A percentile compares a stretch with the other conserved stretches of the same genome.
phyloP scores from a whole-genome alignment of 2,329 filamentous ascomycete species.

The Ramularia endophylla region DNA sequence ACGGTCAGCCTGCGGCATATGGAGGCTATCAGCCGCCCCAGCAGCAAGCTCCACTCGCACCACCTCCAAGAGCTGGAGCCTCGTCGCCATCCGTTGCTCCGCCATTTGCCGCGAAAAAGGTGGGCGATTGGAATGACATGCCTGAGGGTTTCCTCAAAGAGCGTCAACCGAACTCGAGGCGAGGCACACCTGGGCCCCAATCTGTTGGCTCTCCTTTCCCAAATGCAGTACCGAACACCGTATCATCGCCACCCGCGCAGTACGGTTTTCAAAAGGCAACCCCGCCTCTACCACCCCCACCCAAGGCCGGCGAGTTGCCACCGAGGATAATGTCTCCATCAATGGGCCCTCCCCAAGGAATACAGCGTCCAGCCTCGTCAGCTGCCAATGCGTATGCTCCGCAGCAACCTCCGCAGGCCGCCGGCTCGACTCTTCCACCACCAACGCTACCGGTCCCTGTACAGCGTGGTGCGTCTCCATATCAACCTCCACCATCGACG shows the following conservation, averaged over 20 bases:
- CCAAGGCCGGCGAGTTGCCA: constrained; percentile 67
- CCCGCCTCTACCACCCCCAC: constrained; percentile 73
- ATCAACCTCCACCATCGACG: constrained; percentile 67
- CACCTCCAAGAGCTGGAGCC: constrained; percentile 60
- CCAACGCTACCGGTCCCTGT: constrained; percentile 53
- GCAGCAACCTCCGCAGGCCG: constrained; percentile 41
- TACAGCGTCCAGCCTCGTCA: constrained; percentile 45
- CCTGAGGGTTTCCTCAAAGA: constrained; percentile 71
- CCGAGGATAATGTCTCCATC: constrained; percentile 67
- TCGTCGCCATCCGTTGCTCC: constrained; percentile 61
- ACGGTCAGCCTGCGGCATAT: constrained; percentile 33
- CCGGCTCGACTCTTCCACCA: constrained; percentile 39
- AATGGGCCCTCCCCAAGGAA: constrained; percentile 43
- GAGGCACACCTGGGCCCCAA: constrained; percentile 63
- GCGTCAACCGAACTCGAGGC: constrained; percentile 55
- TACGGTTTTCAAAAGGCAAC: constrained; percentile 57
- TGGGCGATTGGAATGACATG: constrained; percentile 89
- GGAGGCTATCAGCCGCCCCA: constrained; percentile 41
- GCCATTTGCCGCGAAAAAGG: constrained; percentile 63
- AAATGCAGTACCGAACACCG: constrained; percentile 50
- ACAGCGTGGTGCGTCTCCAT: constrained; percentile 74
- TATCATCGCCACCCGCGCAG: constrained; percentile 47
- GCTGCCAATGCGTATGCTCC: constrained; percentile 61
- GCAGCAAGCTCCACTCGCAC: constrained; percentile 44
- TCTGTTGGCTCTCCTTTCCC: constrained; percentile 72